Base-by-base conservation (phyloP, 257 asterid genomes). In the Lantana camara region DNA sequence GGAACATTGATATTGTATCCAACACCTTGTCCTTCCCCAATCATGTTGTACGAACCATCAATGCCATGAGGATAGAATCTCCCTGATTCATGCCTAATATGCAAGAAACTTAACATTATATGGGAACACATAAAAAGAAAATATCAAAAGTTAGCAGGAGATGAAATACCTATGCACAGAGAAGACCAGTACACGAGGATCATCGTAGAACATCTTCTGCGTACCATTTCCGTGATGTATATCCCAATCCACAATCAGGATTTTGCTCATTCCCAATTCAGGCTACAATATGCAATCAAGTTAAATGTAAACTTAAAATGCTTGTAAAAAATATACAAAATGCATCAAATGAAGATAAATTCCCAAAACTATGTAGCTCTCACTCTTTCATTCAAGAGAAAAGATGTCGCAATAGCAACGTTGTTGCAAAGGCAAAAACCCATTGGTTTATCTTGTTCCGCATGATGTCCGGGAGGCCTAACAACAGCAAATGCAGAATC, bases 391-490 rank as follows among this genome's bases (percentile, higher is more conserved):
- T 90, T 82, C 79, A 94, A 74, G 46, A 94, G 82, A 76, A 64
- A 77, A 67, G 86, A 85, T 38, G 99, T 59, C 1, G 97, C 97
- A 79, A 90, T 60, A 68, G 85, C 97, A 61, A 94, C 99, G 65
- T 90, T 94, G 79, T 90, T 94, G 79, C 72, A 87, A 35, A 88
- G 78, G 79, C 99, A 94, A 83, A 94, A 94, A 27, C 99, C 99
- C 99, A 94, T 94, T 11, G 97, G 96, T 68, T 83, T 81, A 58
- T 57, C 68, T 80, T 70, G 73, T 77, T 90, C 99, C 1, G 99
- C 99, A 71, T 94, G 99, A 81, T 94, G 99, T 21, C 99, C 99
- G 9, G 99, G 99, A 66, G 99, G 99, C 78, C 99, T 81, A 37
- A 94, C 91, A 49, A 94, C 76, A 65, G 99, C 99, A 75, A 86